Percentiles rank a stretch among this genome's conserved stretches.
Conservation (phyloP, 176 grass and related monocot species). For the Phragmites australis region DNA sequence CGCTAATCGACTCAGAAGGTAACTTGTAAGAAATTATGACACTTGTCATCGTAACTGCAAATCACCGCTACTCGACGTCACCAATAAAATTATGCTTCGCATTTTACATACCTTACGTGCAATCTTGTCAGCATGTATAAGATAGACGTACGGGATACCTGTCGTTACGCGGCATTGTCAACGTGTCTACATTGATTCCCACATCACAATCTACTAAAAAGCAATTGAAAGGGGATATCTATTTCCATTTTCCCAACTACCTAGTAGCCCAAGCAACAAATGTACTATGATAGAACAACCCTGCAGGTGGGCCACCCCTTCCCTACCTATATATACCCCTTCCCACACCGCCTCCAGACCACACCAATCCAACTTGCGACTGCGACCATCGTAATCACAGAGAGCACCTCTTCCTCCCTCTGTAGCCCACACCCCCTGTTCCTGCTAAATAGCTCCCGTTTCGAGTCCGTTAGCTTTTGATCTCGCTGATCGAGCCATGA, state of each 20-base stretch:
- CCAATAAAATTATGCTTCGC: background rate
- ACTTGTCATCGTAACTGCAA: background rate
- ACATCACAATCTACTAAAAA: background rate
- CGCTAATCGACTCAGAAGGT: background rate
- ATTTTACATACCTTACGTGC: background rate
- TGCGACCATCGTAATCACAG: slow-evolving; percentile 4
- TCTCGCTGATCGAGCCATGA: slow-evolving; percentile 29
- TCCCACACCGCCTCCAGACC: background rate
- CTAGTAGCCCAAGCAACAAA: background rate
- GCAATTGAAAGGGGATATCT: background rate
- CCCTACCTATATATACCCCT: slow-evolving; percentile 36
- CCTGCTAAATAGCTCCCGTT: too few relatives aligned
- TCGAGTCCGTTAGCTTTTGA: background rate
- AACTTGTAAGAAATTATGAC: background rate
- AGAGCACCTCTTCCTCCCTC: background rate
- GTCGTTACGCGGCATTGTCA: background rate
- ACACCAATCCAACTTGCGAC: background rate
- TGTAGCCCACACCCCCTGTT: background rate
- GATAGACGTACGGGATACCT: too few relatives aligned
- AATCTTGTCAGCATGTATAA: too few relatives aligned
- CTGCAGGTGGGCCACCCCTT: background rate
- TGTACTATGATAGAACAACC: background rate
- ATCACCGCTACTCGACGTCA: too few relatives aligned
- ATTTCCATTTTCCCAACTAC: background rate
- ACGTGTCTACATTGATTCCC: background rate